These are phyloP conservation scores for Prunus mongolica DNA, from an alignment of 306 rosid genomes.

Conservation along the genomic window DNA sequence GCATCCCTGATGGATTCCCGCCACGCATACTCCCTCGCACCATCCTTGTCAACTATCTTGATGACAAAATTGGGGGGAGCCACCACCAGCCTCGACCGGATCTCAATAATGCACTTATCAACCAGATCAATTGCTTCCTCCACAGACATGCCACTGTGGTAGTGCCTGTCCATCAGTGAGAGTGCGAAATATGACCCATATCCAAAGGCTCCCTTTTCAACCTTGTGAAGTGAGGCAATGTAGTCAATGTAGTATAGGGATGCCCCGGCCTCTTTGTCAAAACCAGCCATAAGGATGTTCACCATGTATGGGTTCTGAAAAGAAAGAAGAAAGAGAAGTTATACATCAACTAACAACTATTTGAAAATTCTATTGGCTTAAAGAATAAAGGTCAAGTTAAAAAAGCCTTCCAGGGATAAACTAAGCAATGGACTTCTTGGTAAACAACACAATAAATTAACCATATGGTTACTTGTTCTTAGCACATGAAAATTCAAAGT, in stretches of 20 bases:
- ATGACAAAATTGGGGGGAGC: slow-evolving; percentile 97
- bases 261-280: slow-evolving; percentile 83
- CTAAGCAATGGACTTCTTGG: neutral
- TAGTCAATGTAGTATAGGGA: slow-evolving; percentile 84
- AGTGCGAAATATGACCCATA: slow-evolving; percentile 89
- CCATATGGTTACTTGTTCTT: neutral
- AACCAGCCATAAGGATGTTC: slow-evolving; percentile 91
- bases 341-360: slow-evolving; percentile 13
- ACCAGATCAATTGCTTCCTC: slow-evolving; percentile 79
- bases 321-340: slow-evolving; percentile 1
- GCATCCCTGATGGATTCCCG: slow-evolving; percentile 66
- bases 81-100: slow-evolving; percentile 69
- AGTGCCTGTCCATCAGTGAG: slow-evolving; percentile 93
- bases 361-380: slow-evolving; percentile 1
- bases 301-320: slow-evolving; percentile 81
- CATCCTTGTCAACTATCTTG: slow-evolving; percentile 89
- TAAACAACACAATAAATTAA: neutral
- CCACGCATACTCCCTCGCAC: slow-evolving; percentile 87
- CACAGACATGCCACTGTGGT: slow-evolving; percentile 69
- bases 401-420: neutral
- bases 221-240: slow-evolving; percentile 96
- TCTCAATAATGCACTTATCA: slow-evolving; percentile 77
- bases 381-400: neutral
- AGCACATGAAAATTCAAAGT: neutral
- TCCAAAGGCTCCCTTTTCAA: slow-evolving; percentile 96